phyloP scores from a whole-genome alignment of 23 red algal species.

The Gracilaria gracilis region DNA sequence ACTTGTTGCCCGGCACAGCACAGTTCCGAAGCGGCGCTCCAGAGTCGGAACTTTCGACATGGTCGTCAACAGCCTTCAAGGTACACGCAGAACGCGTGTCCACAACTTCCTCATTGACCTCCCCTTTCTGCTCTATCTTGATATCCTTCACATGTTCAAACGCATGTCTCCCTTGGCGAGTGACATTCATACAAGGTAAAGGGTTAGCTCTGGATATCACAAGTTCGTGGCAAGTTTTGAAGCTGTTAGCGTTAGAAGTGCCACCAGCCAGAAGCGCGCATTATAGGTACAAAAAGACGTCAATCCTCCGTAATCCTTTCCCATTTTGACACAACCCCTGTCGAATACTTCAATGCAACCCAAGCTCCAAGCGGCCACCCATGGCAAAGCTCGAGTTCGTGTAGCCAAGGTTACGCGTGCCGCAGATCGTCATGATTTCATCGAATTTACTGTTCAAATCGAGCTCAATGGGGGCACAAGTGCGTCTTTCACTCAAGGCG shows the following conservation, averaged over 20 bases:
- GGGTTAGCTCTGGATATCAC: too few species aligned
- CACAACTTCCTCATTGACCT: too few species aligned
- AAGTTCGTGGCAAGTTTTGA: not conserved
- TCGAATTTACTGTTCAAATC: constrained; percentile 67
- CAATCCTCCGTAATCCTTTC: not conserved
- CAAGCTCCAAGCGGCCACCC: constrained; percentile 5
- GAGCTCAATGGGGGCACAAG: constrained; percentile 77
- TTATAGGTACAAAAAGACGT: not conserved
- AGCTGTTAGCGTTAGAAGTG: not conserved
- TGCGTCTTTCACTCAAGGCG: constrained; percentile 71
- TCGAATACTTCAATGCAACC: not conserved
- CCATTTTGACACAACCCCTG: not conserved
- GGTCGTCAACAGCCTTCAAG: too few species aligned
- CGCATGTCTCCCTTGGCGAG: too few species aligned
- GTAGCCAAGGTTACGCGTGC: constrained; percentile 73
- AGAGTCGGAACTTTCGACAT: too few species aligned
- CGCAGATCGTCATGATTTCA: constrained; percentile 33
- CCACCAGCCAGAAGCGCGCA: not conserved
- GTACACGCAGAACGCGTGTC: not conserved
- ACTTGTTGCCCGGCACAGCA: not conserved
- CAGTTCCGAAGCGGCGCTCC: too few species aligned
- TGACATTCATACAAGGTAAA: too few species aligned
- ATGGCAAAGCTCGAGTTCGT: constrained; percentile 82
- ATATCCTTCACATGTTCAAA: too few species aligned
- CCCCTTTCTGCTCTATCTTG: too few species aligned